Conservation (phyloP, 371 early-diverging fungal genomes). For the Mortierella sp. region DNA sequence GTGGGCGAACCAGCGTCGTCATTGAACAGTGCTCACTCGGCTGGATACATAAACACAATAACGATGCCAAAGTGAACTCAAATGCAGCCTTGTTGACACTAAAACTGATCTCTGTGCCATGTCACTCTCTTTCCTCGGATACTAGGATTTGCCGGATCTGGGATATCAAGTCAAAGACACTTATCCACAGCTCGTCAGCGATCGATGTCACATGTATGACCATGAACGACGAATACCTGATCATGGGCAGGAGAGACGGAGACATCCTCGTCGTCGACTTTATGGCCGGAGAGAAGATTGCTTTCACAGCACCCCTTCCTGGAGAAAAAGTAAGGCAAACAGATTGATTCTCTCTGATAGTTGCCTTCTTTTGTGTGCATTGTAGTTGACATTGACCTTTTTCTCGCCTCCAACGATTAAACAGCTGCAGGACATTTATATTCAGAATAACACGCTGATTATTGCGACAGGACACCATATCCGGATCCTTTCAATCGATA, state of each 20-base stretch:
- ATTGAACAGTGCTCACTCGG: neutral
- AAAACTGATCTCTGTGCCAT: neutral
- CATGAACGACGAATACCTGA: conserved; percentile 46
- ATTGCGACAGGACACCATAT: conserved; percentile 36
- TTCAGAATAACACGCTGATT: conserved; percentile 49
- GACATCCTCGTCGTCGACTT: conserved; percentile 41
- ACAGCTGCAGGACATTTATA: conserved; percentile 51
- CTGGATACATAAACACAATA: neutral
- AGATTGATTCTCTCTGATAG: no score
- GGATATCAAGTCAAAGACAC: conserved; percentile 27
- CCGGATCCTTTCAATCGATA: conserved; percentile 41
- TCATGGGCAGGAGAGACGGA: conserved; percentile 30
- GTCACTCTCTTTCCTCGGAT: neutral
- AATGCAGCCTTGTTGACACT: neutral
- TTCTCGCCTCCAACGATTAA: no score
- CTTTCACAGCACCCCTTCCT: conserved; percentile 14
- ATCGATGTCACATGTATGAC: conserved; percentile 46
- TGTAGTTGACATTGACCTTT: neutral
- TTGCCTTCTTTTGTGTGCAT: neutral
- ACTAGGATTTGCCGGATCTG: conserved; percentile 49
- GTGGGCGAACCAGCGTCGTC: neutral
- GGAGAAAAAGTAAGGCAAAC: conserved; percentile 27
- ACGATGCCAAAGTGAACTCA: neutral
- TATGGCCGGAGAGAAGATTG: conserved; percentile 20
- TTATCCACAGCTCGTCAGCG: conserved; percentile 26